These are phyloP conservation scores for Agrostemma githago DNA, from an alignment of 148 eudicot species.

Conservation along the genomic window DNA sequence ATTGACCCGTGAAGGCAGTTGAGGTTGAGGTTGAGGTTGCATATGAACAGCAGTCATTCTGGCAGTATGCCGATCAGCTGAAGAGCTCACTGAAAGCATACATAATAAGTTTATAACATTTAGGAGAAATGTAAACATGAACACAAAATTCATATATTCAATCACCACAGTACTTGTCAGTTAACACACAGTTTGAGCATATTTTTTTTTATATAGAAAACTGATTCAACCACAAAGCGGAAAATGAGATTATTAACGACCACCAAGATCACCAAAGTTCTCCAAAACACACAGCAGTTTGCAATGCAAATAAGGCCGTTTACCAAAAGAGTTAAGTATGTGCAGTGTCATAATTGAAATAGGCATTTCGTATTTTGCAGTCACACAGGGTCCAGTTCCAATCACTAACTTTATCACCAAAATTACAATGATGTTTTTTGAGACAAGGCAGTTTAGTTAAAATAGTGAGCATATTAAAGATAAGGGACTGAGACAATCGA, in stretches of 20 bases:
- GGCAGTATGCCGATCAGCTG: constrained; percentile 36
- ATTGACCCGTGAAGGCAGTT: constrained; percentile 36
- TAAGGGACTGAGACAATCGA: background rate
- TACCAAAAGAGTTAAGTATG: background rate
- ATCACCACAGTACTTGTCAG: background rate
- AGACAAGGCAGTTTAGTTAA: background rate
- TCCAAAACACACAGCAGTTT: background rate
- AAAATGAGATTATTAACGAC: background rate
- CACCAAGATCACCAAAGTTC: background rate
- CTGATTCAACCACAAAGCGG: background rate
- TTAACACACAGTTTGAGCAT: background rate
- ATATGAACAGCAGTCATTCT: constrained; percentile 49
- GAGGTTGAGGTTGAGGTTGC: constrained; percentile 60
- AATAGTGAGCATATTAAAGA: background rate
- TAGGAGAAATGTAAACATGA: background rate
- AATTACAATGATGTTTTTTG: background rate
- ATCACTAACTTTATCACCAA: background rate
- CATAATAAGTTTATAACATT: background rate
- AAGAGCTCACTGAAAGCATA: constrained; percentile 36
- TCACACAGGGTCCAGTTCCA: background rate
- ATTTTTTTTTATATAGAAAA: too few species aligned
- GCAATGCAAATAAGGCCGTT: background rate
- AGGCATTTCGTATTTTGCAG: background rate
- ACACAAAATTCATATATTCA: background rate
- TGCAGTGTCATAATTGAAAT: background rate